These are phyloP conservation scores for Vitis hybrid DNA, from an alignment of 177 flowering plant species.

Conservation along the genomic window DNA sequence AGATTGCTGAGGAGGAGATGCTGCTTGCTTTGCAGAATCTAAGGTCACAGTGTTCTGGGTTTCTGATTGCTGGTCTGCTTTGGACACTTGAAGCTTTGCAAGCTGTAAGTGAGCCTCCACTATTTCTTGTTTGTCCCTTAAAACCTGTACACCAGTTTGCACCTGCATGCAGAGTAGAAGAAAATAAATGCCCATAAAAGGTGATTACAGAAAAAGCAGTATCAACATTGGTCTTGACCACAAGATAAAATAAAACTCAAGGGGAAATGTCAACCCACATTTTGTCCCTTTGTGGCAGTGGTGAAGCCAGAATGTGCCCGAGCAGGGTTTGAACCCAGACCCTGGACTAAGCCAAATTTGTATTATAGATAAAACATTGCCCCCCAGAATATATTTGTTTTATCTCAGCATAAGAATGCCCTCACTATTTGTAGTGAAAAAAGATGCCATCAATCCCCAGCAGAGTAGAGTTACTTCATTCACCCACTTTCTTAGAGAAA, in stretches of 20 bases:
- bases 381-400: too few relatives aligned
- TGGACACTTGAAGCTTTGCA: slow-evolving; percentile 62
- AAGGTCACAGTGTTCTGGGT: slow-evolving; percentile 27
- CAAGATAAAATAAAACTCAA: not conserved
- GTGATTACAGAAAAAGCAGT: not conserved
- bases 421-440: too few relatives aligned
- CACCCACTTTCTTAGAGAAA: too few relatives aligned
- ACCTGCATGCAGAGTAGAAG: slow-evolving; percentile 51
- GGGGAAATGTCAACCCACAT: too few relatives aligned
- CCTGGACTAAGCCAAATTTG: too few relatives aligned
- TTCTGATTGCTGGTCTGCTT: slow-evolving; percentile 48
- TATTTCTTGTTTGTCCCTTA: slow-evolving; percentile 80
- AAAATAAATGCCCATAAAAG: slow-evolving; percentile 1
- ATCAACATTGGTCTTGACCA: not conserved
- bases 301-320: too few relatives aligned
- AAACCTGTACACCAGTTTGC: slow-evolving; percentile 60
- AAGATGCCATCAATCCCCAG: too few relatives aligned
- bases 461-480: too few relatives aligned
- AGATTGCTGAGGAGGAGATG: slow-evolving; percentile 53
- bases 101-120: slow-evolving; percentile 68
- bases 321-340: too few relatives aligned
- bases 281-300: too few relatives aligned
- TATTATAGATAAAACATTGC: too few relatives aligned
- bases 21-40: slow-evolving; percentile 47
- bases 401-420: too few relatives aligned